A percentile compares a stretch with the other conserved stretches of the same genome.
phyloP scores from a whole-genome alignment of 495 filamentous ascomycete genomes.

The Gamarada debralockiae region DNA sequence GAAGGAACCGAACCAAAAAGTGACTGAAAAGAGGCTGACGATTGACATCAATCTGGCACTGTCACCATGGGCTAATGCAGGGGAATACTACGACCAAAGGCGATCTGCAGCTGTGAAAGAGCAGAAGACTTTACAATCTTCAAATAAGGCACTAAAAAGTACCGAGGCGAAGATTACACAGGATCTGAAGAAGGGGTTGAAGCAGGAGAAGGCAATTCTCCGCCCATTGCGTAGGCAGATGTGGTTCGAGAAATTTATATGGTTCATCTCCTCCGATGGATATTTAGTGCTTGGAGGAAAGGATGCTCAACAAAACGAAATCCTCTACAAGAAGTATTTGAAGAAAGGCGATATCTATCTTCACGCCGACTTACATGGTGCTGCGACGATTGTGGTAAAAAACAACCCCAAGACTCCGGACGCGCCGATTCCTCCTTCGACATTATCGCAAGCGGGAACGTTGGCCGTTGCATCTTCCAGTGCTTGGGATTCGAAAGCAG shows the following conservation, averaged over 20 bases:
- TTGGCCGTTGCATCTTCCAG: slow-evolving; percentile 77
- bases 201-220: slow-evolving; percentile 87
- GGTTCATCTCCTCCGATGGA: slow-evolving; percentile 94
- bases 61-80: slow-evolving; percentile 82
- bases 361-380: slow-evolving; percentile 85
- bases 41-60: slow-evolving; percentile 84
- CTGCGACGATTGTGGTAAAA: slow-evolving; percentile 78
- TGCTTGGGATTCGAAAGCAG: slow-evolving; percentile 94
- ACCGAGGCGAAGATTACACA: slow-evolving; percentile 82
- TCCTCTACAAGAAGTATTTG: slow-evolving; percentile 79
- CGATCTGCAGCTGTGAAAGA: slow-evolving; percentile 78
- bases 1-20: slow-evolving; percentile 30
- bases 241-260: slow-evolving; percentile 97
- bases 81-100: slow-evolving; percentile 88
- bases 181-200: slow-evolving; percentile 80
- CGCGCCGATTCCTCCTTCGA: slow-evolving; percentile 86
- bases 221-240: slow-evolving; percentile 75
- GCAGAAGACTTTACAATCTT: slow-evolving; percentile 78
- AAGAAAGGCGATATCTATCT: slow-evolving; percentile 88
- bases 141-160: slow-evolving; percentile 79
- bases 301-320: slow-evolving; percentile 88
- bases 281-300: slow-evolving; percentile 86
- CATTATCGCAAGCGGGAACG: slow-evolving; percentile 83
- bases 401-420: slow-evolving; percentile 71
- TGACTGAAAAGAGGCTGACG: slow-evolving; percentile 48